Base-by-base conservation (phyloP, 2,329 filamentous ascomycete species). In the Colletotrichum trifolii region DNA sequence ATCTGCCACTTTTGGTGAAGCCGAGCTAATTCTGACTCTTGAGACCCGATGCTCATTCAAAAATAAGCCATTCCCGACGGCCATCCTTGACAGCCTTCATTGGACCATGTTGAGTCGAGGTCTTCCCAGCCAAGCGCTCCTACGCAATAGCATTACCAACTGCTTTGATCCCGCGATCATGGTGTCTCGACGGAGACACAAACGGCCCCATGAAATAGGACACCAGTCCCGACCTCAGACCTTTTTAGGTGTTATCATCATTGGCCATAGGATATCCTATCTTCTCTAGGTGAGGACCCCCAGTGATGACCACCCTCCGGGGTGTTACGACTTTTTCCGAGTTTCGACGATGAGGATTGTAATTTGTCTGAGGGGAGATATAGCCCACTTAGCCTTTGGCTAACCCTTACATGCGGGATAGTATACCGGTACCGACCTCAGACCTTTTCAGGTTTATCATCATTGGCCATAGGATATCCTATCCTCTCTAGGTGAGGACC, bases 261-360 rank as follows among this genome's bases (percentile, higher is more conserved):
- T 50, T 36, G 48, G 48, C 48, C 25, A 13, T 36, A n/a, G 48
- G 48, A 50, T 9, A 50, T 38, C 48, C 10, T 50, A 12, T 7
- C 6, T 12, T 12, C 17, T 36, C 15, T n/a, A 50, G 48, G 48
- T 50, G 48, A 50, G 48, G 35, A 35, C 48, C 48, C 48, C 48
- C 35, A 35, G 38, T 35, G 48, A 50, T 50, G 48, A 50, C 34
- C 36, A 17, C 48, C 48, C 17, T 35, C 3, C 2, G 3, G 15
- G 48, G 25, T 50, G 48, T 35, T 50, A 50, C 48, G 48, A 50
- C 48, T 50, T 35, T 50, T 50, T 50, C 48, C 48, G 48, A 50
- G 48, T 38, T 50, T 38, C 13, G 25, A 38, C 48, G 3, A 50
- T 50, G 9, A 50, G 48, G 48, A 50, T 2, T 13, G 48, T 50